These are phyloP conservation scores for Colletotrichum gloeosporioides DNA, from an alignment of 2,329 filamentous ascomycete genomes.

Conservation along the genomic window DNA sequence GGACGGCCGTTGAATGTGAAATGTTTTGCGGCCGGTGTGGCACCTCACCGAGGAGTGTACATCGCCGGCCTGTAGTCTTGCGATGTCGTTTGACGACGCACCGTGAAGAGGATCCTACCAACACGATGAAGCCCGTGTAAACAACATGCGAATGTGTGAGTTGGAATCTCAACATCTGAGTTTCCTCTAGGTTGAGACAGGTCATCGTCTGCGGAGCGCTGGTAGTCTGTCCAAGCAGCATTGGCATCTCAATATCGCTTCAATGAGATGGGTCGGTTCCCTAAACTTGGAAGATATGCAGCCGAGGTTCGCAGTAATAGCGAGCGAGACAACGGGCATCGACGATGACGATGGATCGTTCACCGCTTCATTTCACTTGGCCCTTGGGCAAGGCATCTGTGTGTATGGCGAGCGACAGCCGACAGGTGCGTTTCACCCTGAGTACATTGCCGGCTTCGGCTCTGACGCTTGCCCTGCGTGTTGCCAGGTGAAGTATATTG, in stretches of 20 bases:
- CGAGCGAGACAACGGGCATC: not conserved
- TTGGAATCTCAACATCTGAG: not conserved
- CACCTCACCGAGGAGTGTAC: not conserved
- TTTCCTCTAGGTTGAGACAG: not conserved
- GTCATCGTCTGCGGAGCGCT: not conserved
- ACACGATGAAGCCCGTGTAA: not conserved
- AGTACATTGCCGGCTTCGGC: not conserved
- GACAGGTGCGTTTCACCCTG: not conserved
- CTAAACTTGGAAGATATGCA: not conserved
- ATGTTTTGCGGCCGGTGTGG: not conserved
- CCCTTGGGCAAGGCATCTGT: not conserved
- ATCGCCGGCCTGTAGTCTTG: not conserved
- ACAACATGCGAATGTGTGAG: not conserved
- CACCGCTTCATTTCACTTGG: not conserved
- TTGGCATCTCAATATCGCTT: not conserved
- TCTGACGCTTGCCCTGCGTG: not conserved
- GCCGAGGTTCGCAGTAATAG: not conserved
- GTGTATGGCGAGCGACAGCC: not conserved
- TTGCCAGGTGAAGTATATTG: not conserved
- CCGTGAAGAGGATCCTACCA: not conserved
- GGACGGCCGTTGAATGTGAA: not conserved
- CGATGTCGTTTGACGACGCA: not conserved
- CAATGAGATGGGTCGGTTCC: not conserved
- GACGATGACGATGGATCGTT: not conserved
- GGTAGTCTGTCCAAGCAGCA: not conserved